Base-by-base conservation (phyloP, 192 early-diverging fungal species). In the Coemansia sp. region DNA sequence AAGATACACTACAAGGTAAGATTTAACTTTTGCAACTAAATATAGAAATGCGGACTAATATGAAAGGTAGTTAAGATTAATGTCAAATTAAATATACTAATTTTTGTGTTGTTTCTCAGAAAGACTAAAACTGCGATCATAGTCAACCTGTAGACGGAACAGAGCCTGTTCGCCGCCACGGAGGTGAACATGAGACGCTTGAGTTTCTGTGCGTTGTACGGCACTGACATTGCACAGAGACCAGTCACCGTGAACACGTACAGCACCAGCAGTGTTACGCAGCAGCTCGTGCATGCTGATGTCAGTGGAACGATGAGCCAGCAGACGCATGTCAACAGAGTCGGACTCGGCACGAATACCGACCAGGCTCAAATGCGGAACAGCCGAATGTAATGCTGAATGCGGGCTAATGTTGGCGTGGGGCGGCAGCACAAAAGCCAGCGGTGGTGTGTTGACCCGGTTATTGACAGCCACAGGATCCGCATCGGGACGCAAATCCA, bases 401-500 rank as follows among this genome's bases (percentile, higher is more conserved):
- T 67, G 43, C 5, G 51, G 32, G n/a, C 51, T n/a, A 22, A 12
- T 37, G 3, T 1, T 26, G 35, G 39, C 8, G 47, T 11, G 6
- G 12, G n/a, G 4, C 3, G 77, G 58, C 62, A 65, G 7, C 1
- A 63, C 52, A 55, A 80, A 71, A 3, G 52, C 77, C 61, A 80
- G 53, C 18, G 68, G 56, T 27, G 72, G 77, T 18, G 65, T 45
- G 29, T 74, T 80, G 47, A 71, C 11, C 51, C 56, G 50, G n/a
- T 32, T 27, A 39, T 63, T 73, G n/a, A 60, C 57, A 0, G 19
- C 9, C 39, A 63, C 20, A 14, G 26, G 45, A 26, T 24, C 24
- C 10, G 22, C 1, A 43, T 16, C 47, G 2, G 19, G 52, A 12
- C 53, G 43, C 14, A 71, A 27, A 24, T 80, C 77, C 1, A 80